phyloP scores from a whole-genome alignment of 495 filamentous ascomycete species.

The Neurospora intermedia region DNA sequence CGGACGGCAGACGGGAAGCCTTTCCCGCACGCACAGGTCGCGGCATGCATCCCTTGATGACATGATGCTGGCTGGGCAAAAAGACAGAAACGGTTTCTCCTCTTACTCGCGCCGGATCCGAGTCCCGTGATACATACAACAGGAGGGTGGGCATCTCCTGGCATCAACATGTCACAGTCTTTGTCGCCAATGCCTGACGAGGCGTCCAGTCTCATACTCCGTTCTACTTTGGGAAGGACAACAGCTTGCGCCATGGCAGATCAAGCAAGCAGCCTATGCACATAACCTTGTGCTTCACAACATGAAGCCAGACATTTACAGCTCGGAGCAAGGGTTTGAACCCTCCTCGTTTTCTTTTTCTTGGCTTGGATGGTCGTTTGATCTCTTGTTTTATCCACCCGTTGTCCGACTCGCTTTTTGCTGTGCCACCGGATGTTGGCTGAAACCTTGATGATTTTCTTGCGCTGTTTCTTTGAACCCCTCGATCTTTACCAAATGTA shows the following conservation, averaged over 20 bases:
- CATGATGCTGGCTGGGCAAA: neutral
- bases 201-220: neutral
- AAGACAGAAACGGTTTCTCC: neutral
- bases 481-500: neutral
- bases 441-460: neutral
- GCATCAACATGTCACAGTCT: neutral
- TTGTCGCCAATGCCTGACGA: neutral
- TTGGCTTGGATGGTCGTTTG: neutral
- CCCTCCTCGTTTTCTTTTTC: neutral
- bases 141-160: neutral
- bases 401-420: neutral
- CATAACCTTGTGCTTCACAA: neutral
- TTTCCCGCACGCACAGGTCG: neutral
- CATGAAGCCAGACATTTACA: neutral
- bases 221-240: neutral
- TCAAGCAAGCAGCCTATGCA: slow-evolving; percentile 1
- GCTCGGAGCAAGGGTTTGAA: neutral
- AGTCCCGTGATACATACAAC: neutral
- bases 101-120: neutral
- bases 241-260: neutral
- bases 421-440: neutral
- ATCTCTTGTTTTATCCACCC: neutral
- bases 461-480: neutral
- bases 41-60: neutral
- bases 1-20: neutral